Evolutionary conservation across 441 rosid genomes (phyloP), one percentile per base, ranked within the genome.

Genomic region (Populus hybrid): DNA sequence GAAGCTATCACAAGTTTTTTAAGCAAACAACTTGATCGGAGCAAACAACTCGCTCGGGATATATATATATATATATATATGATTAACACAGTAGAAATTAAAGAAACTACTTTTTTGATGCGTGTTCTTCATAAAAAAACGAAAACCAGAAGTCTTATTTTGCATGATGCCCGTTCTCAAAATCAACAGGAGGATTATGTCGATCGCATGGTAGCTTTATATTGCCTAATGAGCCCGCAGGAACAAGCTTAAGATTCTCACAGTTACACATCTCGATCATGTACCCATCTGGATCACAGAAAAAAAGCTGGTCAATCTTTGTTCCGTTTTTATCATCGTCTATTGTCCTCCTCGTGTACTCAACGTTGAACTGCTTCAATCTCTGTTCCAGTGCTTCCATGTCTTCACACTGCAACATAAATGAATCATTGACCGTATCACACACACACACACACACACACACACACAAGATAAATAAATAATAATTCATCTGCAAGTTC

Each of bases 241-340:
- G 97, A 14, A 86, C 89, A 72, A 93, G 88, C 81, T 85, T 87
- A 1, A 91, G 80, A 85, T 93, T 89, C 90, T 93, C 94, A 8
- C 97, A 90, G 72, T 87, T 90, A 69, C 95, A 90, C 8, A 93
- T 91, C 85, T 93, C 94, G 10, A 93, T 85, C 95, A 90, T 89
- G 83, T 87, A 89, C 0, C 91, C 90, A 26, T 90, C 93, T 4
- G 92, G 90, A 8, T 93, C 90, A 26, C 83, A 79, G 77, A 90
- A 91, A 73, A 93, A 90, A n/a, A 87, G 75, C 84, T 90, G 95
- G 9, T 93, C 94, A 6, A 90, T 88, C 36, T 82, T 83, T 0
- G 74, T 59, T 23, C 87, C 86, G 0, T 79, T 85, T 61, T 0
- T 1, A 46, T 81, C 24, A 2, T 87, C 90, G 36, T 86, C 90